A percentile compares a stretch with the other conserved stretches of the same genome.
These are phyloP conservation scores for Quercus variabilis DNA, from an alignment of 306 rosid genomes.

Conservation along the genomic window DNA sequence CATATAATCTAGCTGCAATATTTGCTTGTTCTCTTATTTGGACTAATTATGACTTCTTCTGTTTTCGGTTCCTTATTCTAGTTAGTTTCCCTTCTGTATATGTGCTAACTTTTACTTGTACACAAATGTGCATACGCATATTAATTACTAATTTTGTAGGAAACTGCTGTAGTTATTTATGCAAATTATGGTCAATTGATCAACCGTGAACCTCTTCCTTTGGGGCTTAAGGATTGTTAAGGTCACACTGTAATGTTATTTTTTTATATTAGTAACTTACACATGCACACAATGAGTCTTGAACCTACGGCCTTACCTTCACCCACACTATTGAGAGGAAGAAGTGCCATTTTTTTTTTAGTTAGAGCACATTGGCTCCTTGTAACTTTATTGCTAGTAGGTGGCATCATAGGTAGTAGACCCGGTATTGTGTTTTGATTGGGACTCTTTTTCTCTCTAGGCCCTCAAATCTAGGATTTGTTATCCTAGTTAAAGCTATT, in stretches of 20 bases:
- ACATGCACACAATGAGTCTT: no score
- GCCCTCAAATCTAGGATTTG: background rate
- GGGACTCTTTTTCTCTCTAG: background rate
- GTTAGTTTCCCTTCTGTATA: no score
- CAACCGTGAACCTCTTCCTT: background rate
- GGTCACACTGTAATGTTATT: background rate
- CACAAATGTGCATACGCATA: background rate
- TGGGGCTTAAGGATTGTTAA: background rate
- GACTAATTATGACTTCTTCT: background rate
- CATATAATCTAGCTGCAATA: background rate
- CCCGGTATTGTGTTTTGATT: background rate
- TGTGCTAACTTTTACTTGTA: background rate
- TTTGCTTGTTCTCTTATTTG: background rate
- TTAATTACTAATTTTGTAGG: background rate
- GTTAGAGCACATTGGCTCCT: no score
- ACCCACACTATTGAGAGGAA: no score
- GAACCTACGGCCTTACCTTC: no score
- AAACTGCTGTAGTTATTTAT: background rate
- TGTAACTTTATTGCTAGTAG: background rate
- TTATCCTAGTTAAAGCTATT: background rate
- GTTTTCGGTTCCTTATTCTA: background rate
- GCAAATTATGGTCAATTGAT: background rate
- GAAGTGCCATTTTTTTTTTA: no score
- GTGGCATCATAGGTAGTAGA: background rate
- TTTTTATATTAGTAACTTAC: no score